These are phyloP conservation scores for Ustilago loliicola DNA, from an alignment of 1,284 basidiomycete genomes.

Conservation along the genomic window DNA sequence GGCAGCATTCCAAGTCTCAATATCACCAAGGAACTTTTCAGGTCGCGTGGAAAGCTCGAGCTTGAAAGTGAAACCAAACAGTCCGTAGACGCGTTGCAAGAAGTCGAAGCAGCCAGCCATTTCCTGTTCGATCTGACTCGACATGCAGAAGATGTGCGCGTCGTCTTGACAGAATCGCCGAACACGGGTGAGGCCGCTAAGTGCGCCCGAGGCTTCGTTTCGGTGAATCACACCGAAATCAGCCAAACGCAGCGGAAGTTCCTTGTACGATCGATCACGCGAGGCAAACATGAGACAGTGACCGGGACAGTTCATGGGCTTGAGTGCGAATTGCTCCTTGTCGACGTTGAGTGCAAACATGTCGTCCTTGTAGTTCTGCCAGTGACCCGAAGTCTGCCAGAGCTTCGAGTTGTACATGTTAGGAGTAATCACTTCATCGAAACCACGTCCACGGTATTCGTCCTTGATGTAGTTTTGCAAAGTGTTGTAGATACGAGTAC, in stretches of 20 bases:
- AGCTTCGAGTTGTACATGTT: slow-evolving; percentile 98
- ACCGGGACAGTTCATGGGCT: slow-evolving; percentile 99
- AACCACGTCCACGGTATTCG: slow-evolving; percentile 74
- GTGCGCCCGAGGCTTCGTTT: slow-evolving; percentile 94
- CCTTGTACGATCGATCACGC: slow-evolving; percentile 92
- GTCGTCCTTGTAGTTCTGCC: slow-evolving; percentile 88
- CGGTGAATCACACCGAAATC: slow-evolving; percentile 98
- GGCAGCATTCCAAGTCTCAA: slow-evolving; percentile 90
- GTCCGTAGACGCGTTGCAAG: slow-evolving; percentile 87
- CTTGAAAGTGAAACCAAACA: slow-evolving; percentile 98
- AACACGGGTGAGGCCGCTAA: slow-evolving; percentile 93
- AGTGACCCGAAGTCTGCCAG: slow-evolving; percentile 98
- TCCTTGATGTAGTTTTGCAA: slow-evolving; percentile 83
- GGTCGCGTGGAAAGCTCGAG: slow-evolving; percentile 96
- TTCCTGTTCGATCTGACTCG: slow-evolving; percentile 90
- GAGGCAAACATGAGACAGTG: slow-evolving; percentile 97
- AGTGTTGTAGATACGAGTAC: slow-evolving; percentile 96
- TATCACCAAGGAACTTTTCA: slow-evolving; percentile 90
- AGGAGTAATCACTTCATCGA: slow-evolving; percentile 84
- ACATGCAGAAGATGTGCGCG: slow-evolving; percentile 96
- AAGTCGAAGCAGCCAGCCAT: slow-evolving; percentile 91
- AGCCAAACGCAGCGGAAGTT: slow-evolving; percentile 95
- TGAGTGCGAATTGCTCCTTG: slow-evolving; percentile 80
- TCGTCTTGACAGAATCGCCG: slow-evolving; percentile 97
- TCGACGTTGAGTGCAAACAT: slow-evolving; percentile 96